Evolutionary conservation across 306 rosid genomes (phyloP), one percentile per base, ranked within the genome.

Genomic region (Cucumis hystrix): DNA sequence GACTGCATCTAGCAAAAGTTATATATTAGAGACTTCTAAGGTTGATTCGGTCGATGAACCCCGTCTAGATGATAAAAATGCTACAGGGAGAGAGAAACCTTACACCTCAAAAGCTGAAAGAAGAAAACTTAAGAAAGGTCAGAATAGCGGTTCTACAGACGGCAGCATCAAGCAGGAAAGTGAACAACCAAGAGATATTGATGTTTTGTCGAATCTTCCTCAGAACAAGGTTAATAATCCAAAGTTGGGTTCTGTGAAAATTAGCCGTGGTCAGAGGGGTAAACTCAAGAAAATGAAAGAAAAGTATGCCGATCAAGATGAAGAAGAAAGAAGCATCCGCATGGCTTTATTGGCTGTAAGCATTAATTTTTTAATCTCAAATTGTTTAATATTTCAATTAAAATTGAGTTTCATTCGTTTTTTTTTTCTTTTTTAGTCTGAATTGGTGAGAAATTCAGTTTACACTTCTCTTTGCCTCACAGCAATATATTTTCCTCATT

Each of bases 281-380:
- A 95, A 92, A 80, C 90, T 95, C 75, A 92, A 89, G 88, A 95
- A 95, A 85, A 89, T 95, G 83, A 95, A 90, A 84, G 99, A 87
- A 86, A 95, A 95, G 86, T 95, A 95, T 75, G 99, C 96, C 15
- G 91, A 91, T 79, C 99, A 95, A 80, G 99, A 95, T 63, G 99
- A 95, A 87, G 97, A 92, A 85, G 99, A 95, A 86, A 91, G 99
- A 84, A 84, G 84, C 83, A 90, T 95, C 59, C 91, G 97, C 43
- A 92, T 95, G 99, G 89, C 99, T 66, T 91, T 95, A 84, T 85
- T 95, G 84, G 99, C 99, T 78, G 97, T 95, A 85, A 92, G 99
- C 89, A 79, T 77, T 77, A 40, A 25, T 28, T 15, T 28, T 51
- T 49, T 49, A 4, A 15, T 51, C 61, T 72, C 76, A 47, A 49